Percentiles rank a stretch among this genome's conserved stretches.
Conservation (phyloP, 768 basidiomycete species). For the Lactarius psammicola region DNA sequence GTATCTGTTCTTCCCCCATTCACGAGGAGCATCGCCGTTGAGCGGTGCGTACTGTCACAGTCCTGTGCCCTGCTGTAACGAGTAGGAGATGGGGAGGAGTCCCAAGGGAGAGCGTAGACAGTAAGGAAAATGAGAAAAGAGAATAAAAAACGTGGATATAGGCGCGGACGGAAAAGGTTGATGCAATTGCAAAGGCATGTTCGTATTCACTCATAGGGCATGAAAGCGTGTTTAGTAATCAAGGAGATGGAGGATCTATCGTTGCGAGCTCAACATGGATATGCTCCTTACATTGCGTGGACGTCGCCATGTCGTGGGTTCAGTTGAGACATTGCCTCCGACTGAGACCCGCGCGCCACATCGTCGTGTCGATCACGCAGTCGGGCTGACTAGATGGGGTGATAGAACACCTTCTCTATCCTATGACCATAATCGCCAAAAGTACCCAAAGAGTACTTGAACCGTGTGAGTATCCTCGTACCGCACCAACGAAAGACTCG, state of each 20-base stretch:
- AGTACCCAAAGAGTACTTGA: slow-evolving; percentile 2
- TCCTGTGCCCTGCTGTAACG: not conserved
- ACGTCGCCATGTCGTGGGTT: not conserved
- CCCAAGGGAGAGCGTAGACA: not conserved
- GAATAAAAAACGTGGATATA: not conserved
- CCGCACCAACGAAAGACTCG: not conserved
- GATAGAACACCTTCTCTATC: slow-evolving; percentile 14
- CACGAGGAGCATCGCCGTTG: not conserved
- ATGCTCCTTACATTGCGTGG: not conserved
- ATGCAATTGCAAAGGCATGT: not conserved
- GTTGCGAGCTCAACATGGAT: not conserved
- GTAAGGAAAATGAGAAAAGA: not conserved
- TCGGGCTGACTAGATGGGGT: not conserved
- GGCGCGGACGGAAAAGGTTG: not conserved
- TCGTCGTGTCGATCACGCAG: not conserved
- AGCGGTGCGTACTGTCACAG: no score
- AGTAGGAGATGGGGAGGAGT: not conserved
- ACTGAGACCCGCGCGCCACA: not conserved
- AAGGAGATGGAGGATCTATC: not conserved
- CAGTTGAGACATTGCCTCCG: not conserved
- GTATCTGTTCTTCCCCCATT: not conserved
- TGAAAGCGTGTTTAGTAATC: not conserved
- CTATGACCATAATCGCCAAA: not conserved
- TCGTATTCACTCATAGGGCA: not conserved
- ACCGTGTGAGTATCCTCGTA: not conserved